Percentiles rank a stretch among this genome's conserved stretches.
These are phyloP conservation scores for Acanthamoeba royreba DNA, from an alignment of 208 protist species.

Conservation along the genomic window DNA sequence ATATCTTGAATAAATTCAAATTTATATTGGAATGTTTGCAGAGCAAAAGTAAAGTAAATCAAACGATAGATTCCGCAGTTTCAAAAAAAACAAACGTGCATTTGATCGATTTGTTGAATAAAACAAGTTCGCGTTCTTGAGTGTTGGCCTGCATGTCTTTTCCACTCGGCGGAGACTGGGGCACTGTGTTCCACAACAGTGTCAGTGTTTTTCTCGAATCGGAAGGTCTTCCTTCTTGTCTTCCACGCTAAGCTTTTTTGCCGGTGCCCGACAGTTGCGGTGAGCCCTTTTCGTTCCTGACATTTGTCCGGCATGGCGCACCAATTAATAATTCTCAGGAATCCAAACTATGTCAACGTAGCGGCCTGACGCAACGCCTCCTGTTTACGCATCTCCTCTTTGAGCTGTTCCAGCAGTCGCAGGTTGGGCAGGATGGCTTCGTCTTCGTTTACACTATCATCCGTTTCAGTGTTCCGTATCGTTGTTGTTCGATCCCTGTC, in stretches of 20 bases:
- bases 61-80: too few relatives aligned
- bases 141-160: neutral
- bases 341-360: neutral
- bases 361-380: neutral
- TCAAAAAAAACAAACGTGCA: neutral
- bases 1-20: neutral
- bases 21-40: neutral
- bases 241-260: neutral
- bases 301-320: too few relatives aligned
- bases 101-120: constrained; percentile 5
- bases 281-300: too few relatives aligned
- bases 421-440: neutral
- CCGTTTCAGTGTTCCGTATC: neutral
- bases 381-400: neutral
- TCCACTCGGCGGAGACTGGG: too few relatives aligned
- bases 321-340: too few relatives aligned
- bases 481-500: too few relatives aligned
- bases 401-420: neutral
- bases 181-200: too few relatives aligned
- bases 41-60: neutral
- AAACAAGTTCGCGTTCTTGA: neutral
- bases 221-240: too few relatives aligned
- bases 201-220: too few relatives aligned
- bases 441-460: neutral
- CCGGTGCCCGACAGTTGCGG: too few relatives aligned